These are phyloP conservation scores for Myxozyma monticola DNA, from an alignment of 805 yeast genomes.

Conservation along the genomic window DNA sequence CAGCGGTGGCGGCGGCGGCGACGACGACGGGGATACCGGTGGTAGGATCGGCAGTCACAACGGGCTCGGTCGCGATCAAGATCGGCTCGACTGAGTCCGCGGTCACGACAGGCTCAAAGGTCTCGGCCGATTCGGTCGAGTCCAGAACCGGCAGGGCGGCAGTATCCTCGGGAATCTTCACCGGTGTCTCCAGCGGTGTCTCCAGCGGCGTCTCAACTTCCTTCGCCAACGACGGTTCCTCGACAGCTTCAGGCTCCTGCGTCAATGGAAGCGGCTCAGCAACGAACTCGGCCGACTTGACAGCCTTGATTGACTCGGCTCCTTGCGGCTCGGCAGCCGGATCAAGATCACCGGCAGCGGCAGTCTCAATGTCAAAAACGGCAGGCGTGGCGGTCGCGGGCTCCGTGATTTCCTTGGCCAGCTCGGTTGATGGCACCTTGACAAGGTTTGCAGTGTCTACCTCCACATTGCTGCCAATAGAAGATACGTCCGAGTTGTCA, in stretches of 20 bases:
- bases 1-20: not conserved
- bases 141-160: too few species aligned
- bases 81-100: not conserved
- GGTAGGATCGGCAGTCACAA: not conserved
- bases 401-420: not conserved
- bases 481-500: not conserved
- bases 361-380: constrained; percentile 1
- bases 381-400: constrained; percentile 3
- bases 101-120: not conserved
- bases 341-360: not conserved
- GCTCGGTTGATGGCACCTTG: not conserved
- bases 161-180: too few species aligned
- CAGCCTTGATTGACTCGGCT: not conserved
- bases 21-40: not conserved
- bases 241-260: not conserved
- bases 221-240: too few species aligned
- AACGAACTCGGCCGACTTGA: not conserved
- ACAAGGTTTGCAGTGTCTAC: constrained; percentile 9
- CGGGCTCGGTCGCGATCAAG: not conserved
- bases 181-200: too few species aligned
- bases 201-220: too few species aligned
- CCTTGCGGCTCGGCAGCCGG: not conserved
- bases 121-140: too few species aligned
- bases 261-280: too few species aligned
- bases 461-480: not conserved